phyloP scores from a whole-genome alignment of 306 rosid species.

The Pyrus betulifolia region DNA sequence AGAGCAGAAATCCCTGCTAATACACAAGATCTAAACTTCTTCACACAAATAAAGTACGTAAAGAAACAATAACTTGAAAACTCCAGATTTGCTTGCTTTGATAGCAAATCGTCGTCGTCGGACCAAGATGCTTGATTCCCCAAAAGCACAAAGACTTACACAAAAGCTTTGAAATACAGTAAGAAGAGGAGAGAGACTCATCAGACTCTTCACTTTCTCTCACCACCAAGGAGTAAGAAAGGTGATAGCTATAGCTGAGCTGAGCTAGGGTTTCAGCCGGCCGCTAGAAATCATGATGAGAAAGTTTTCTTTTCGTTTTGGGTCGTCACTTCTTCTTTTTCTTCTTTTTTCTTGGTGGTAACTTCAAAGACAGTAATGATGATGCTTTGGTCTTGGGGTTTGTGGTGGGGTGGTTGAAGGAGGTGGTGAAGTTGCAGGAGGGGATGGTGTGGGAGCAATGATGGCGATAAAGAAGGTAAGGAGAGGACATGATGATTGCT shows the following conservation, averaged over 20 bases:
- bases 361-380: constrained; percentile 30
- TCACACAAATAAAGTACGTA: background rate
- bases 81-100: constrained; percentile 28
- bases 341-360: constrained; percentile 7
- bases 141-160: constrained; percentile 8
- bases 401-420: constrained; percentile 39
- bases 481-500: constrained; percentile 53
- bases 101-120: constrained; percentile 67
- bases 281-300: background rate
- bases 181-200: background rate
- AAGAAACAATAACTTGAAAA: background rate
- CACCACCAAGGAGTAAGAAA: background rate
- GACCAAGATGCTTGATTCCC: constrained; percentile 98
- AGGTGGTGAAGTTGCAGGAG: constrained; percentile 7
- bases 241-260: background rate
- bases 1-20: background rate
- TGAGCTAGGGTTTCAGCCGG: constrained; percentile 5
- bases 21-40: background rate
- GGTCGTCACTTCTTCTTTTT: background rate
- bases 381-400: constrained; percentile 33
- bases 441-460: constrained; percentile 52
- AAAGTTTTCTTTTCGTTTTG: background rate
- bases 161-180: background rate
- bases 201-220: background rate
- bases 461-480: constrained; percentile 52